Evolutionary conservation across 306 rosid genomes (phyloP).

Genomic region (Spatholobus suberectus): DNA sequence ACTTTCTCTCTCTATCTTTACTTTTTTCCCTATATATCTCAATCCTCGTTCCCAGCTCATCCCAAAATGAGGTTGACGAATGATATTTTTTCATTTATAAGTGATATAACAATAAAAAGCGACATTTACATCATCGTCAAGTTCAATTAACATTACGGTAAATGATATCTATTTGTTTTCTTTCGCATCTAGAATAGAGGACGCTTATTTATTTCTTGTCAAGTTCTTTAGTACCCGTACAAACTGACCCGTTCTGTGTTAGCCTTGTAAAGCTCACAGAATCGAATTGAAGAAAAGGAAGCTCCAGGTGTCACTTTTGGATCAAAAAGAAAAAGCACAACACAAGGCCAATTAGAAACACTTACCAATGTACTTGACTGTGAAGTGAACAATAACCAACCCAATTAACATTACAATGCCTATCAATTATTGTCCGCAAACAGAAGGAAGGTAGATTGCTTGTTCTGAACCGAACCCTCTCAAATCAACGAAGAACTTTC

Average conservation of each 20-base stretch:
- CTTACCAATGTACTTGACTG: conserved; percentile 26
- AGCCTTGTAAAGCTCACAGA: conserved; percentile 7
- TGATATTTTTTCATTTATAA: no score
- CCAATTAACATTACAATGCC: conserved; percentile 15
- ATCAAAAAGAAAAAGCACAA: conserved; percentile 33
- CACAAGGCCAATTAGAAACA: conserved; percentile 9
- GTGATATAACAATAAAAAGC: no score
- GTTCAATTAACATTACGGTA: no score
- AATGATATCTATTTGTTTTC: no score
- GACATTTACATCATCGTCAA: no score
- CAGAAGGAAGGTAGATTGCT: neutral
- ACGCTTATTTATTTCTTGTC: neutral
- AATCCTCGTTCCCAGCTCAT: no score
- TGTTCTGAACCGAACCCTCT: neutral
- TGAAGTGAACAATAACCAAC: neutral
- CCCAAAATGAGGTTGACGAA: no score
- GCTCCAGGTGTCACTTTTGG: conserved; percentile 37
- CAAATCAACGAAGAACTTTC: conserved; percentile 4
- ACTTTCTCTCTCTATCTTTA: no score
- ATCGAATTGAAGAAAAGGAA: conserved; percentile 6
- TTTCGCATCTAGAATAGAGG: no score
- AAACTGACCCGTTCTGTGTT: neutral
- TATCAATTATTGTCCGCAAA: conserved; percentile 2
- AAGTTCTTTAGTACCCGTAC: neutral
- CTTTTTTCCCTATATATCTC: no score